Percentiles rank a stretch among this genome's conserved stretches.
Conservation (phyloP, 1,284 basidiomycete species). For the Tylopilus sp. region DNA sequence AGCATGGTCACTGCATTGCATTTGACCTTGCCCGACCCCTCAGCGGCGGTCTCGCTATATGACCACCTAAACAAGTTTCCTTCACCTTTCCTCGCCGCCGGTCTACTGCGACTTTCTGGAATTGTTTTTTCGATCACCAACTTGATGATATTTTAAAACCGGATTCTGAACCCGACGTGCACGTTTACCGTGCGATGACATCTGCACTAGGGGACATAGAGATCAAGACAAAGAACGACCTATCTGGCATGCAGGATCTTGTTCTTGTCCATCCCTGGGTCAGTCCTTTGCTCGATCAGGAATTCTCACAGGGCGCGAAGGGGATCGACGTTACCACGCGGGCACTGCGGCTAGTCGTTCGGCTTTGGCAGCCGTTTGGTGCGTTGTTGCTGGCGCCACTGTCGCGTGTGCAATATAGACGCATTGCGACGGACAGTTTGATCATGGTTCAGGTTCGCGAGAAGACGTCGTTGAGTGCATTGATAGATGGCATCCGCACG, state of each 20-base stretch:
- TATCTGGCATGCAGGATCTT: not conserved
- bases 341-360: not conserved
- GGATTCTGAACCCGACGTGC: not conserved
- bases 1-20: not conserved
- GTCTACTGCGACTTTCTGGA: slow-evolving; percentile 7
- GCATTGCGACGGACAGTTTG: no score
- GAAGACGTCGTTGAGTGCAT: not conserved
- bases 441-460: not conserved
- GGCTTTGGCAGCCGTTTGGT: not conserved
- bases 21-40: not conserved
- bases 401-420: no score
- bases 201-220: not conserved
- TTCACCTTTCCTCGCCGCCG: not conserved
- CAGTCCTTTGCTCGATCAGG: not conserved
- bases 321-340: not conserved
- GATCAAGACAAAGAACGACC: slow-evolving; percentile 2
- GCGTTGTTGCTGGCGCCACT: no score
- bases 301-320: not conserved
- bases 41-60: not conserved
- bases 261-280: not conserved
- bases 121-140: slow-evolving; percentile 2
- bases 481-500: not conserved
- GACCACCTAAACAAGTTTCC: not conserved
- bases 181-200: slow-evolving; percentile 1
- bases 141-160: not conserved